Percentiles rank a stretch among this genome's conserved stretches.
These are phyloP conservation scores for Exophiala alcalophila DNA, from an alignment of 2,329 filamentous ascomycete genomes.

Conservation along the genomic window DNA sequence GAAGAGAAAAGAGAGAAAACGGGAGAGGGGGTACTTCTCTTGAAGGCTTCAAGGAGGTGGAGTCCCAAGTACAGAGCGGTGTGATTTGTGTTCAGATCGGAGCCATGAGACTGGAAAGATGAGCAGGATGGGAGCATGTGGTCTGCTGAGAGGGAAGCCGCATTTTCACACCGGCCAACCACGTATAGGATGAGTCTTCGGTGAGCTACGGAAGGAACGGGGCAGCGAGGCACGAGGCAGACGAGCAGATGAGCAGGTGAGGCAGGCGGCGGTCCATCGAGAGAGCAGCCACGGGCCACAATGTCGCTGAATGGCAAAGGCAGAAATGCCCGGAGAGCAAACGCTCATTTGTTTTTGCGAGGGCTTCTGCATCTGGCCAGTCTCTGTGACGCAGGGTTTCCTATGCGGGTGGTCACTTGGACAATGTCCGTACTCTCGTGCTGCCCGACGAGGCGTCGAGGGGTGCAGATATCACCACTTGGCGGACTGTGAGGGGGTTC, in stretches of 20 bases:
- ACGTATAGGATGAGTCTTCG: conserved; percentile 25
- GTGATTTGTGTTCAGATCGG: conserved; percentile 7
- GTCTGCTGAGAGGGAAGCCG: conserved; percentile 11
- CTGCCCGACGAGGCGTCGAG: conserved; percentile 1
- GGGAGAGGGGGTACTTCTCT: conserved; percentile 7
- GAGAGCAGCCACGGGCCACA: conserved; percentile 1
- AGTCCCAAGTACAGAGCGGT: conserved; percentile 13
- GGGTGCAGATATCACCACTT: conserved; percentile 3
- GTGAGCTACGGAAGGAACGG: conserved; percentile 4
- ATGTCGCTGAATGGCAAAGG: conserved; percentile 9
- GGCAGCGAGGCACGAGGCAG: neutral
- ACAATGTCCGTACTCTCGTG: conserved; percentile 11
- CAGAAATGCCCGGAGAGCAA: conserved; percentile 3
- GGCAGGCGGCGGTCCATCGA: conserved; percentile 2
- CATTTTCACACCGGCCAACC: conserved; percentile 4
- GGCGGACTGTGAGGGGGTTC: neutral
- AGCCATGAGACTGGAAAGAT: too few species aligned
- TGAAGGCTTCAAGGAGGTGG: conserved; percentile 1
- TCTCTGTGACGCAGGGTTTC: conserved; percentile 17
- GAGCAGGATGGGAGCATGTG: conserved; percentile 13
- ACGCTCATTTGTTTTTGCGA: conserved; percentile 15
- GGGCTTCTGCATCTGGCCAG: too few species aligned
- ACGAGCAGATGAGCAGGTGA: too few species aligned
- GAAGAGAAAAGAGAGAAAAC: conserved; percentile 2
- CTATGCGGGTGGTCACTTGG: conserved; percentile 26